These are phyloP conservation scores for Linnemannia schmuckeri DNA, from an alignment of 192 early-diverging fungal genomes.

Conservation along the genomic window DNA sequence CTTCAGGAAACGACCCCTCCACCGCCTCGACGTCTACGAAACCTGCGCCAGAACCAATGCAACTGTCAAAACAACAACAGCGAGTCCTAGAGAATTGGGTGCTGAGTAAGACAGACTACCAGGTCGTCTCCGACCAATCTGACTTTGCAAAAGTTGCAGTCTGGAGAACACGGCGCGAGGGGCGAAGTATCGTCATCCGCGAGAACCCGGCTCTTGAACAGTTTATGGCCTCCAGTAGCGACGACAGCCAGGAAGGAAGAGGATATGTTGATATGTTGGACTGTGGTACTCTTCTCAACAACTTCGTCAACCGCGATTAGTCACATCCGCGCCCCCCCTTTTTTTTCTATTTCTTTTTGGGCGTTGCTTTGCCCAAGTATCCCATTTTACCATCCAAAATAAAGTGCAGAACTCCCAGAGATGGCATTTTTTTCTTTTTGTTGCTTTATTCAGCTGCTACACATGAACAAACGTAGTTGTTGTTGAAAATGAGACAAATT, in stretches of 20 bases:
- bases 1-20: too few relatives aligned
- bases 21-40: background rate
- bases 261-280: conserved; percentile 36
- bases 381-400: background rate
- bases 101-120: conserved; percentile 33
- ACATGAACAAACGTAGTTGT: conserved; percentile 5
- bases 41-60: background rate
- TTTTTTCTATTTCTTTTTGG: background rate
- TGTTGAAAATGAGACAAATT: background rate
- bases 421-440: background rate
- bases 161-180: conserved; percentile 24
- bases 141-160: conserved; percentile 40
- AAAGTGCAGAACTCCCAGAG: background rate
- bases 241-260: background rate
- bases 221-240: background rate
- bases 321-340: background rate
- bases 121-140: conserved; percentile 38
- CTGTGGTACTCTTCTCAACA: conserved; percentile 30
- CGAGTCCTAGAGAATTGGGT: conserved; percentile 27
- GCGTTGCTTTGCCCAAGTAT: too few relatives aligned
- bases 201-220: conserved; percentile 7
- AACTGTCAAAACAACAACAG: conserved; percentile 18
- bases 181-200: conserved; percentile 31
- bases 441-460: background rate
- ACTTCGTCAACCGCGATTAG: conserved; percentile 9